A percentile compares a stretch with the other conserved stretches of the same genome.
These are phyloP conservation scores for Septoria linicola DNA, from an alignment of 2,329 filamentous ascomycete species.

Conservation along the genomic window DNA sequence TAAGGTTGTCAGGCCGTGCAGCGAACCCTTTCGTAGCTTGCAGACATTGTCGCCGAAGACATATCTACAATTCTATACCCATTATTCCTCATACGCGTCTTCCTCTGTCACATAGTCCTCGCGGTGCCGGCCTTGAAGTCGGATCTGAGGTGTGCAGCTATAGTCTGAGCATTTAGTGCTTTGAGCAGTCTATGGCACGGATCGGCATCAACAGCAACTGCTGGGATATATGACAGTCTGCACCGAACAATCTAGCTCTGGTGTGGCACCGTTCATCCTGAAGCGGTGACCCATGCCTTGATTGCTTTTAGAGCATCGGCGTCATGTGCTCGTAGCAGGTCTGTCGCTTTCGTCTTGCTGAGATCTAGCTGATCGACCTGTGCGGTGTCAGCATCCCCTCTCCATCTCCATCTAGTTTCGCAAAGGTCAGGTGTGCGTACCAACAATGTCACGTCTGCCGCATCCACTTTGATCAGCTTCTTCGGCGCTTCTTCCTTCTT, in stretches of 20 bases:
- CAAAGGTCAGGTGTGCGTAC: conserved; percentile 46
- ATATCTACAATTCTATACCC: too few relatives aligned
- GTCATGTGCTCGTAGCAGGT: conserved; percentile 69
- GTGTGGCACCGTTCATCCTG: conserved; percentile 11
- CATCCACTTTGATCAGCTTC: conserved; percentile 67
- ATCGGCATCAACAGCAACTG: too few relatives aligned
- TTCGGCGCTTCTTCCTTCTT: conserved; percentile 38
- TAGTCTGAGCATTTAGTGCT: too few relatives aligned
- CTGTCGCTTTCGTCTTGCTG: conserved; percentile 68
- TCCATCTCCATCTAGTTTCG: background rate
- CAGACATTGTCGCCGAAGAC: background rate
- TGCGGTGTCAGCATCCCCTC: background rate
- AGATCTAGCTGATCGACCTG: conserved; percentile 71
- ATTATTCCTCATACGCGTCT: too few relatives aligned
- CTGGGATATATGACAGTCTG: too few relatives aligned
- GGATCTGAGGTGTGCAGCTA: too few relatives aligned
- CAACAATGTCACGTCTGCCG: conserved; percentile 67
- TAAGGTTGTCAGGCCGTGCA: background rate
- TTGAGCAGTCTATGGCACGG: too few relatives aligned
- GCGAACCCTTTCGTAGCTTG: background rate
- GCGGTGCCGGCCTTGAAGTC: too few relatives aligned
- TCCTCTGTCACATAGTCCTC: too few relatives aligned
- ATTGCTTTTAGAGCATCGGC: conserved; percentile 69
- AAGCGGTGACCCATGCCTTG: conserved; percentile 50
- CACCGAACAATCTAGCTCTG: too few relatives aligned